phyloP scores from a whole-genome alignment of 345 rosid genomes.

The Linum lewisii region DNA sequence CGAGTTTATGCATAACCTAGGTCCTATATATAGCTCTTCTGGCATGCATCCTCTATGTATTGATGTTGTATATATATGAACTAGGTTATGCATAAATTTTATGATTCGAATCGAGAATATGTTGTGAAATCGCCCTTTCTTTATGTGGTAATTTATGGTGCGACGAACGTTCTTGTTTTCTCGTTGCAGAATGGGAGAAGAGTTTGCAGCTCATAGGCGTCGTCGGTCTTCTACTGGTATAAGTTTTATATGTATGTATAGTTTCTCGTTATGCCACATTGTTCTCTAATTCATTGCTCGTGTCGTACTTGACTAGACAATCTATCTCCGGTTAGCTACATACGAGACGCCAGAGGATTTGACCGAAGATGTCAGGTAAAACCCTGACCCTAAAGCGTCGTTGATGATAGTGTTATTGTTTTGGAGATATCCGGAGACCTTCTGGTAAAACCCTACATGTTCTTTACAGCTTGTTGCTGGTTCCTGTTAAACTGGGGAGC shows the following conservation, averaged over 20 bases:
- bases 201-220: slow-evolving; percentile 72
- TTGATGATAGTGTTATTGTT: not conserved
- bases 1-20: not conserved
- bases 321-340: slow-evolving; percentile 54
- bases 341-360: slow-evolving; percentile 59
- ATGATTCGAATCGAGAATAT: too few relatives aligned
- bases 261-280: slow-evolving; percentile 1
- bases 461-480: slow-evolving; percentile 50
- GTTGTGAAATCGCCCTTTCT: not conserved
- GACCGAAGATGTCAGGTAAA: slow-evolving; percentile 71
- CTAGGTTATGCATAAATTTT: too few relatives aligned
- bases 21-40: too few relatives aligned
- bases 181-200: slow-evolving; percentile 79
- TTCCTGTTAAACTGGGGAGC: slow-evolving; percentile 61
- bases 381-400: not conserved
- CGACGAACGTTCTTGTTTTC: slow-evolving; percentile 7
- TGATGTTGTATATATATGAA: too few relatives aligned
- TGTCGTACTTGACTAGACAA: slow-evolving; percentile 36
- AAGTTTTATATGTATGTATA: not conserved
- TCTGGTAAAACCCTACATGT: too few relatives aligned
- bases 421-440: not conserved
- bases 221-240: slow-evolving; percentile 68
- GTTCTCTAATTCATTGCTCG: slow-evolving; percentile 6
- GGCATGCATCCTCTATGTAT: too few relatives aligned
- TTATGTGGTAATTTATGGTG: slow-evolving; percentile 3